Evolutionary conservation across 2,329 filamentous ascomycete species (phyloP).

Genomic region (Malbranchea cinnamomea): DNA sequence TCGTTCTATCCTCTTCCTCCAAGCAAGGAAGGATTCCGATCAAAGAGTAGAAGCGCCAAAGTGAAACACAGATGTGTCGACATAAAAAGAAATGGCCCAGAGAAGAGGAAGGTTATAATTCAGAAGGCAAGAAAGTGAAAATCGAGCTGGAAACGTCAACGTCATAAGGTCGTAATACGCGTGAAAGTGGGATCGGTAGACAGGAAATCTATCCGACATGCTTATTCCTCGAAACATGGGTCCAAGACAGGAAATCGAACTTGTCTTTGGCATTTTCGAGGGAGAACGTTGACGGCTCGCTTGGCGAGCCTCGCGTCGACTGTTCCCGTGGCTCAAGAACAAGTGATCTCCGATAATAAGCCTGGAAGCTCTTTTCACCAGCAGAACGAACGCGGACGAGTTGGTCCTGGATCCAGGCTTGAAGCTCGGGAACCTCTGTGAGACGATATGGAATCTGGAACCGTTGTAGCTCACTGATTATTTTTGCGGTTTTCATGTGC

Average conservation of each 20-base stretch:
- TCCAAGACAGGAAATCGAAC: constrained; percentile 39
- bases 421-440: constrained; percentile 68
- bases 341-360: constrained; percentile 69
- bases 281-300: constrained; percentile 18
- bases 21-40: too few species aligned
- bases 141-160: too few species aligned
- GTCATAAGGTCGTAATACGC: too few species aligned
- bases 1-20: too few species aligned
- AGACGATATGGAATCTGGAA: constrained; percentile 91
- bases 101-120: too few species aligned
- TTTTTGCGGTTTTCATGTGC: constrained; percentile 83
- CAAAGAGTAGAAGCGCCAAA: too few species aligned
- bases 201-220: too few species aligned
- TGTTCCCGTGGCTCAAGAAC: constrained; percentile 54
- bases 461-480: constrained; percentile 86
- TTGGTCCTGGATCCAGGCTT: constrained; percentile 81
- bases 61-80: too few species aligned
- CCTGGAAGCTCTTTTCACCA: constrained; percentile 47
- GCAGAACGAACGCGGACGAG: constrained; percentile 57
- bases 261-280: constrained; percentile 33
- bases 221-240: constrained; percentile 30
- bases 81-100: too few species aligned
- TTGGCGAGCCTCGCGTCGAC: constrained; percentile 11
- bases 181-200: too few species aligned
- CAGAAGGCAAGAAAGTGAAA: too few species aligned